Percentiles rank a stretch among this genome's conserved stretches.
Evolutionary conservation across 345 rosid species (phyloP).

Genomic region (Moringa oleifera): DNA sequence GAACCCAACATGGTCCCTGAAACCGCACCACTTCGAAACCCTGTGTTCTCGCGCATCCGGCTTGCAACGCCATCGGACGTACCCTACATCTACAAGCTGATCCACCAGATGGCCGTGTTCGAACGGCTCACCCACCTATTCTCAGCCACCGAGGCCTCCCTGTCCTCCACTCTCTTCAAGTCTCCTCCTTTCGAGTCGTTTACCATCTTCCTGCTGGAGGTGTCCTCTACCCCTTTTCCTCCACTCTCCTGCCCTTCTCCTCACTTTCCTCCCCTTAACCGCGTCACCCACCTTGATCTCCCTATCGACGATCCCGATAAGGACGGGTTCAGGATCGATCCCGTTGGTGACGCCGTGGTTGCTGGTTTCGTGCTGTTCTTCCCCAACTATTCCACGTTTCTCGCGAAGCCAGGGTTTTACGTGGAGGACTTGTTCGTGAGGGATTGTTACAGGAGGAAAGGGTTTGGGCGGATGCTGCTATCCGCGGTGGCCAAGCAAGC

Average conservation of each 20-base stretch:
- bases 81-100: conserved; percentile 61
- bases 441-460: conserved; percentile 72
- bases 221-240: conserved; percentile 38
- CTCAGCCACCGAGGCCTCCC: conserved; percentile 62
- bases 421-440: conserved; percentile 83
- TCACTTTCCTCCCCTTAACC: conserved; percentile 26
- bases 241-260: conserved; percentile 7
- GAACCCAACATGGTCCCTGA: conserved; percentile 31
- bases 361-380: conserved; percentile 53
- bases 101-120: conserved; percentile 66
- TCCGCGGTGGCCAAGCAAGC: conserved; percentile 84
- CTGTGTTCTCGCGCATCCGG: conserved; percentile 60
- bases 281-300: conserved; percentile 22
- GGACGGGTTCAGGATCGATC: conserved; percentile 21
- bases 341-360: conserved; percentile 20
- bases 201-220: conserved; percentile 56
- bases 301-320: conserved; percentile 36
- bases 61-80: conserved; percentile 53
- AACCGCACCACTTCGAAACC: conserved; percentile 25
- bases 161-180: conserved; percentile 50
- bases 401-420: conserved; percentile 72
- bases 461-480: conserved; percentile 68
- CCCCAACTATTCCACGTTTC: conserved; percentile 47
- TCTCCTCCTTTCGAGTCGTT: conserved; percentile 57
- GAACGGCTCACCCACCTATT: conserved; percentile 45